These are phyloP conservation scores for Acacia confusa DNA, from an alignment of 306 rosid species.

Conservation along the genomic window DNA sequence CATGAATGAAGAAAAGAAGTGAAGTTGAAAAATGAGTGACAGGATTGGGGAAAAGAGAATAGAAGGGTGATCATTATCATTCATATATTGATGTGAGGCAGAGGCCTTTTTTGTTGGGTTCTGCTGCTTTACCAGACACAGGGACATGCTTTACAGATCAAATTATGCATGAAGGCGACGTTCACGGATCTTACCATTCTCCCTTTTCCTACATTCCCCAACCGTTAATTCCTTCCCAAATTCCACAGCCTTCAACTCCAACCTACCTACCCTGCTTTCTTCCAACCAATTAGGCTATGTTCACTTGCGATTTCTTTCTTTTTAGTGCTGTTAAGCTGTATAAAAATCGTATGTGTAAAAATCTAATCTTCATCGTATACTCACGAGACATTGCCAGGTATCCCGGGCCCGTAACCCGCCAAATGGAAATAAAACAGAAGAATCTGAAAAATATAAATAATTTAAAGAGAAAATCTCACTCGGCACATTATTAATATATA, in stretches of 20 bases:
- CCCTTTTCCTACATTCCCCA: neutral
- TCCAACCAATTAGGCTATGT: neutral
- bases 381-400: neutral
- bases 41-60: neutral
- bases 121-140: slow-evolving; percentile 33
- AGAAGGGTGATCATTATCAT: neutral
- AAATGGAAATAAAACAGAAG: too few relatives aligned
- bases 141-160: neutral
- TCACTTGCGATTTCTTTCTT: neutral
- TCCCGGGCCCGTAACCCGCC: neutral
- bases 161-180: neutral
- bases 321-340: too few relatives aligned
- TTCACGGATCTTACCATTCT: neutral
- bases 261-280: too few relatives aligned
- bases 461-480: too few relatives aligned
- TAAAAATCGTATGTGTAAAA: too few relatives aligned
- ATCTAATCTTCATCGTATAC: too few relatives aligned
- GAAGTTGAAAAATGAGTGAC: slow-evolving; percentile 24
- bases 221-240: neutral
- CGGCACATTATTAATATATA: too few relatives aligned
- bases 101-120: slow-evolving; percentile 25
- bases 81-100: neutral
- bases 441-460: too few relatives aligned
- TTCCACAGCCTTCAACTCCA: neutral
- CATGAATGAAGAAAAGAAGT: slow-evolving; percentile 18